These are phyloP conservation scores for Didymella exigua DNA, from an alignment of 2,329 filamentous ascomycete species.

Conservation along the genomic window DNA sequence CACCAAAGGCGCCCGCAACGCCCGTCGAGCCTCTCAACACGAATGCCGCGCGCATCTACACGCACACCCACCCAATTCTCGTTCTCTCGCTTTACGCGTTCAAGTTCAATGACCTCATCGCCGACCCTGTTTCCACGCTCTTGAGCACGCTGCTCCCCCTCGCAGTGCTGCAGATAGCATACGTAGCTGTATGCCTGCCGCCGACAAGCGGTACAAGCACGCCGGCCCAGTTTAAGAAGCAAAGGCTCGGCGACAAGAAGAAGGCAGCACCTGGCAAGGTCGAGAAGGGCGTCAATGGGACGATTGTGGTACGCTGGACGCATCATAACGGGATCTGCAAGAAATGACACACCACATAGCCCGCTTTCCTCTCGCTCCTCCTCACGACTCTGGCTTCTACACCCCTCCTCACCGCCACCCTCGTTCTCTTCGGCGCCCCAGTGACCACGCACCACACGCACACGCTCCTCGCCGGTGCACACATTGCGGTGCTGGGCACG, in stretches of 20 bases:
- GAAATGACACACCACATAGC: constrained; percentile 53
- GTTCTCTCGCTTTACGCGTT: constrained; percentile 68
- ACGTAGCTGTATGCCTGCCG: constrained; percentile 65
- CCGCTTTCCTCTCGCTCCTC: constrained; percentile 71
- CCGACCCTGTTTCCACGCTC: constrained; percentile 70
- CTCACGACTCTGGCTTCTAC: constrained; percentile 61
- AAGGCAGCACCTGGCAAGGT: constrained; percentile 30
- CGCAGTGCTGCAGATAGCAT: constrained; percentile 66
- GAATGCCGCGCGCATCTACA: constrained; percentile 60
- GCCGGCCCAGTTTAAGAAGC: constrained; percentile 56
- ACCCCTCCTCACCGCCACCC: constrained; percentile 63
- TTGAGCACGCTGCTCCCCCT: constrained; percentile 66
- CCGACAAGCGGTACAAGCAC: constrained; percentile 51
- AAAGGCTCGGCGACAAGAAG: constrained; percentile 52
- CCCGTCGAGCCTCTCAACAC: constrained; percentile 57
- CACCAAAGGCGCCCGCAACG: constrained; percentile 31
- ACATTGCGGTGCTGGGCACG: constrained; percentile 78
- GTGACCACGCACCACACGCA: constrained; percentile 79
- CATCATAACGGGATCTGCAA: neutral
- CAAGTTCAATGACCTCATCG: constrained; percentile 70
- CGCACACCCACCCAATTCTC: constrained; percentile 70
- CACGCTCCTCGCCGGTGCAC: constrained; percentile 79
- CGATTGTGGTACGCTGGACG: constrained; percentile 50
- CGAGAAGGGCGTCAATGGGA: constrained; percentile 33
- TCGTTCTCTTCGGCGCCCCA: constrained; percentile 91